Evolutionary conservation across 345 rosid species (phyloP), one percentile per base, ranked within the genome.

Genomic region (Lumnitzera racemosa): DNA sequence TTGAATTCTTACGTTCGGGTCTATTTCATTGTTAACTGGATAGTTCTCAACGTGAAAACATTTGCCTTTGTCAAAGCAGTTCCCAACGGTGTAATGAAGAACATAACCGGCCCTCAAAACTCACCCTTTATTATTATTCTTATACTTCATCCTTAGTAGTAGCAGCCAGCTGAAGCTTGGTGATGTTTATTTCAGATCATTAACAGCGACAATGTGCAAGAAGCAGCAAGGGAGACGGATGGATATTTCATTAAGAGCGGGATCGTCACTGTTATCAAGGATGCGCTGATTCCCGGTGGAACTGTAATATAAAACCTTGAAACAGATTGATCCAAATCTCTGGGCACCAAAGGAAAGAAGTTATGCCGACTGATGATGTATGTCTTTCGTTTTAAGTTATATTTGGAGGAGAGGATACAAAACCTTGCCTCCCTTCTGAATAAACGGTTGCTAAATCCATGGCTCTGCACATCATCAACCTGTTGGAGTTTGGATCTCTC

Each of bases 171-270:
- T 24, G 14, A 48, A 29, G 27, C 16, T 3, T 41, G 5, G 24
- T 51, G 29, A 5, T 12, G 31, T 27, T 2, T 2, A 8, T 55
- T 69, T 64, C 84, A 91, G 96, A 91, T 91, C 69, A 58, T 91
- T n/a, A 91, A 91, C 63, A 54, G 78, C 1, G 92, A 86, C 80
- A 75, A 70, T 20, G 96, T 91, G 59, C 96, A 89, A 87, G 98
- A 91, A 80, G 89, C 98, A 2, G 98, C 96, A 0, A 81, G 96
- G 57, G 98, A 91, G 72, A 85, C 98, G 1, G 96, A 91, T 75
- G 98, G 98, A 61, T 89, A 83, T 70, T 91, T 91, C 80, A 91
- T 91, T 43, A 91, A 91, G 86, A 89, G 98, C 15, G 98, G 98
- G 59, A 91, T 91, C 24, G 98, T 91, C 53, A 89, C 96, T 8